phyloP scores from a whole-genome alignment of 495 filamentous ascomycete species.

The Massariosphaeria phaeospora region DNA sequence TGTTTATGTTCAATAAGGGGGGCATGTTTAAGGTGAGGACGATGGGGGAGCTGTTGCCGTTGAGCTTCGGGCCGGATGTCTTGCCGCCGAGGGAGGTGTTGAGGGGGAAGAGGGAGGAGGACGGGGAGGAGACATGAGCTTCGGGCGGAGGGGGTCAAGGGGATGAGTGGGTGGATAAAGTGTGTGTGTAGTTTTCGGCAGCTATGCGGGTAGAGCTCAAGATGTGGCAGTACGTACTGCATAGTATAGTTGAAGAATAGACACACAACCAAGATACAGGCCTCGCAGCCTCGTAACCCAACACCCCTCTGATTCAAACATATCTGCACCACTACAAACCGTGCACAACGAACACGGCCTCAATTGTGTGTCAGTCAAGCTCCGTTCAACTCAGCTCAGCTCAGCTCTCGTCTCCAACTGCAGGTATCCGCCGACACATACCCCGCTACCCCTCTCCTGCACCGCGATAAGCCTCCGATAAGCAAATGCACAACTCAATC shows the following conservation, averaged over 20 bases:
- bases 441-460: not conserved
- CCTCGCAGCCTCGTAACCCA: not conserved
- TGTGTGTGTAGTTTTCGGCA: not conserved
- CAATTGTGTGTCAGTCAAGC: too few species aligned
- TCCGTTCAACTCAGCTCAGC: too few species aligned
- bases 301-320: too few species aligned
- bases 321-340: not conserved
- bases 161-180: not conserved
- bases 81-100: conserved; percentile 26
- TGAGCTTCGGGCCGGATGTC: conserved; percentile 33
- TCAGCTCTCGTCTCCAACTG: too few species aligned
- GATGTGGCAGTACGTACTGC: not conserved
- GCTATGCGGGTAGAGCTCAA: not conserved
- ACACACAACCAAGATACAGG: not conserved
- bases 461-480: conserved; percentile 18
- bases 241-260: not conserved
- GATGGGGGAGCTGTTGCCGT: conserved; percentile 51
- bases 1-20: conserved; percentile 88
- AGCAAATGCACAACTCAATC: not conserved
- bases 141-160: not conserved
- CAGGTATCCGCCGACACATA: too few species aligned
- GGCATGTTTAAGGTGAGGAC: conserved; percentile 64
- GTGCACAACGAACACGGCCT: too few species aligned
- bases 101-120: conserved; percentile 5
- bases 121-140: not conserved